A percentile compares a stretch with the other conserved stretches of the same genome.
phyloP scores from a whole-genome alignment of 352 stramenopile genomes.

The Globisporangium cylindrosporum region DNA sequence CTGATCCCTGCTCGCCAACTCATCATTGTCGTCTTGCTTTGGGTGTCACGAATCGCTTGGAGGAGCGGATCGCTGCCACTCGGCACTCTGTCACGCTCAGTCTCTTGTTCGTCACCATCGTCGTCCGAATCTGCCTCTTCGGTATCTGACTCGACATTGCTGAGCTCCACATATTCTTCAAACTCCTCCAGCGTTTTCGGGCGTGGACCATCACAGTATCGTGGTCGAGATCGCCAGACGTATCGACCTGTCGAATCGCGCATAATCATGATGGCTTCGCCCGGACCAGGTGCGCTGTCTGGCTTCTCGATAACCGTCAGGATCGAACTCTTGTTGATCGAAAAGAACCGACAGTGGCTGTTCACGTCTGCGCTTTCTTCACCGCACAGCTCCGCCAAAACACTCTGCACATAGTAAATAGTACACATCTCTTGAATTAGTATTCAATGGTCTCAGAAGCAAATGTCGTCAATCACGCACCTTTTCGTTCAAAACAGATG shows the following conservation, averaged over 20 bases:
- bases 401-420: constrained; percentile 28
- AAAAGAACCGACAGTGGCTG: constrained; percentile 75
- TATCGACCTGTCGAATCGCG: constrained; percentile 76
- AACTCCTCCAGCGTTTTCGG: constrained; percentile 60
- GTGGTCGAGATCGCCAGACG: constrained; percentile 73
- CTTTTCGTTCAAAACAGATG: constrained; percentile 58
- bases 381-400: constrained; percentile 56
- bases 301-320: constrained; percentile 82
- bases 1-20: constrained; percentile 52
- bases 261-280: constrained; percentile 76
- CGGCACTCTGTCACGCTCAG: constrained; percentile 27
- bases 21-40: constrained; percentile 61
- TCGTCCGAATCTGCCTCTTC: constrained; percentile 31
- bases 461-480: constrained; percentile 22
- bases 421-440: background rate
- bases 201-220: constrained; percentile 52
- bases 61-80: constrained; percentile 53
- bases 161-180: constrained; percentile 32
- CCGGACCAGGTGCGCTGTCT: constrained; percentile 28
- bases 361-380: constrained; percentile 37
- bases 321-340: constrained; percentile 76
- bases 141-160: constrained; percentile 19
- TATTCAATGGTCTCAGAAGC: background rate
- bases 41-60: constrained; percentile 55
- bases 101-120: constrained; percentile 21